Evolutionary conservation across 2,329 filamentous ascomycete genomes (phyloP).

Genomic region (Diatrype stigma): DNA sequence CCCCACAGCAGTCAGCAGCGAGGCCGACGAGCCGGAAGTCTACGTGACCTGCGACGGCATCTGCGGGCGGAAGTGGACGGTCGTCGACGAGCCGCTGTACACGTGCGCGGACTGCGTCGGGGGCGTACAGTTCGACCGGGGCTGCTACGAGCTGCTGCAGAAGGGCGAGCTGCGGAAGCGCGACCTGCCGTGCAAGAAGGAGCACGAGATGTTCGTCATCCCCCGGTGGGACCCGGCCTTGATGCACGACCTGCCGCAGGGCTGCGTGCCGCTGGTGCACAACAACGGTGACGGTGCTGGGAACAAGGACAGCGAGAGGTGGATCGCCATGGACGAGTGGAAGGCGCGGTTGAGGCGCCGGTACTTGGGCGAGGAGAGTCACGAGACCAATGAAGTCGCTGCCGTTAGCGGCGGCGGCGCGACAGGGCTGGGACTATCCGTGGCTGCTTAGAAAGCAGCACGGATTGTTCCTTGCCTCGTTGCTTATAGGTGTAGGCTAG

Average conservation of each 20-base stretch:
- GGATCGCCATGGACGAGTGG: slow-evolving; percentile 25
- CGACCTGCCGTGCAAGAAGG: slow-evolving; percentile 16
- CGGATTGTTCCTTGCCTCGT: neutral
- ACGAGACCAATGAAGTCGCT: too few species aligned
- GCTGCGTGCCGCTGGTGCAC: slow-evolving; percentile 20
- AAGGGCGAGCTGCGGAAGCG: slow-evolving; percentile 15
- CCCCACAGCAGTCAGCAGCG: neutral
- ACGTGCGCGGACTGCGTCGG: slow-evolving; percentile 25
- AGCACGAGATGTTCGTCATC: slow-evolving; percentile 21
- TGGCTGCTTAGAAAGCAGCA: neutral
- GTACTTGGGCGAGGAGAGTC: slow-evolving; percentile 13
- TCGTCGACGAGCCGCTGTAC: slow-evolving; percentile 19
- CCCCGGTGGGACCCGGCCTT: slow-evolving; percentile 17
- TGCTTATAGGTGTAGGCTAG: too few species aligned
- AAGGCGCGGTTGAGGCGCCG: slow-evolving; percentile 16
- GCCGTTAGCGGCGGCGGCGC: too few species aligned
- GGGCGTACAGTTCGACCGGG: slow-evolving; percentile 13
- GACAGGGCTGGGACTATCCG: neutral
- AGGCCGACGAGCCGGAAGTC: slow-evolving; percentile 16
- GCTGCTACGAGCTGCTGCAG: slow-evolving; percentile 16
- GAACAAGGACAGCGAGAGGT: slow-evolving; percentile 13
- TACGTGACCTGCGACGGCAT: slow-evolving; percentile 19
- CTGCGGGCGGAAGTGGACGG: slow-evolving; percentile 20
- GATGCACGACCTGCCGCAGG: slow-evolving; percentile 17
- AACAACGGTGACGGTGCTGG: too few species aligned